Percentiles rank a stretch among this genome's conserved stretches.
Conservation (phyloP, 179 eudicot species). For the Camellia oleifera region DNA sequence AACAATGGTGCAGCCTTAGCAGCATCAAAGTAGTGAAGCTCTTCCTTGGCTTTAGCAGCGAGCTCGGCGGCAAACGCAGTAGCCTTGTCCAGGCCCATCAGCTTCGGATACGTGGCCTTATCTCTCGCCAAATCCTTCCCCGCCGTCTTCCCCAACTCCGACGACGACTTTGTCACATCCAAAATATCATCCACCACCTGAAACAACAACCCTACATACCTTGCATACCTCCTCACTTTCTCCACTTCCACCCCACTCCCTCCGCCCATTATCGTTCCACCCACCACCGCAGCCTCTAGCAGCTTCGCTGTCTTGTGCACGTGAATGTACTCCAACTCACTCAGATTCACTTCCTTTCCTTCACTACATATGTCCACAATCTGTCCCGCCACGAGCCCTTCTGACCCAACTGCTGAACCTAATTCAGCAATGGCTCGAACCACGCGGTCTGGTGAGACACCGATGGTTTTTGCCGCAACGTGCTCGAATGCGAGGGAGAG, state of each 20-base stretch:
- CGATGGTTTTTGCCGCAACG: slow-evolving; percentile 1
- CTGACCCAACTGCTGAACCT: slow-evolving; percentile 23
- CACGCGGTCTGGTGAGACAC: slow-evolving; percentile 17
- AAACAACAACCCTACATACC: slow-evolving; percentile 22
- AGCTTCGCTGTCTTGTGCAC: slow-evolving; percentile 24
- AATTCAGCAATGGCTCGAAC: slow-evolving; percentile 19
- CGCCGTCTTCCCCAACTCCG: slow-evolving; percentile 2
- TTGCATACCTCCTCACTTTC: slow-evolving; percentile 23
- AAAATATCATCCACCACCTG: background rate
- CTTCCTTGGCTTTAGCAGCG: slow-evolving; percentile 12
- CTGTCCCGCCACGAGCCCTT: slow-evolving; percentile 24
- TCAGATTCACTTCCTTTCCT: slow-evolving; percentile 16
- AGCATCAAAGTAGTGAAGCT: slow-evolving; percentile 19
- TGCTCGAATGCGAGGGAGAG: slow-evolving; percentile 23
- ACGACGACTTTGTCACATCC: slow-evolving; percentile 22
- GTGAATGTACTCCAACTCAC: slow-evolving; percentile 21
- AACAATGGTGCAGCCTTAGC: slow-evolving; percentile 15
- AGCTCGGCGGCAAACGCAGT: slow-evolving; percentile 17
- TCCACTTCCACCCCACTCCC: slow-evolving; percentile 21
- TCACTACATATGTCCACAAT: slow-evolving; percentile 19
- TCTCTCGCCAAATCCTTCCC: no score
- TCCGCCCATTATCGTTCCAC: slow-evolving; percentile 23
- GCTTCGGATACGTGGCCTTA: no score
- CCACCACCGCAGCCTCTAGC: slow-evolving; percentile 22
- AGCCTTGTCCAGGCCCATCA: no score